phyloP scores from a whole-genome alignment of 768 basidiomycete genomes.

The Suillus americanus region DNA sequence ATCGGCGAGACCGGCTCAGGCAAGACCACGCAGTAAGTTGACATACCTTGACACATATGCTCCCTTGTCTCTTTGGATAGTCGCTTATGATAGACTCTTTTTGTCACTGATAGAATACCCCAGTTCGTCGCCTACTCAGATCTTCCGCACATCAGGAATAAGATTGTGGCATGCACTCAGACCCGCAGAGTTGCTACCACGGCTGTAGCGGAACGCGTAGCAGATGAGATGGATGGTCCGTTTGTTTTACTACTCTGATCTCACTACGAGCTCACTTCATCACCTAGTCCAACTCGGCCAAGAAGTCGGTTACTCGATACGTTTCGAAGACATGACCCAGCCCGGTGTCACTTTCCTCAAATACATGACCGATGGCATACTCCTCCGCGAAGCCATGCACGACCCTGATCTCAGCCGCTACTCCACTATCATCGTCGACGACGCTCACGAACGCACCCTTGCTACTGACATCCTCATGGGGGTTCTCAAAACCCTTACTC shows the following conservation, averaged over 20 bases:
- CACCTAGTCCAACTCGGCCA: constrained; percentile 81
- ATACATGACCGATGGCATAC: constrained; percentile 99
- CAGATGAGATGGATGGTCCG: constrained; percentile 98
- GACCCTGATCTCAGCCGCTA: constrained; percentile 87
- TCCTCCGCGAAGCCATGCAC: constrained; percentile 97
- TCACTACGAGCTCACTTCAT: constrained; percentile 1
- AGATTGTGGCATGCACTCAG: constrained; percentile 95
- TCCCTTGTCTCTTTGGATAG: constrained; percentile 20
- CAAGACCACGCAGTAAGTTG: constrained; percentile 89
- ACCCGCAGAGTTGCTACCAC: constrained; percentile 96
- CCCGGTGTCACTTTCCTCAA: constrained; percentile 96
- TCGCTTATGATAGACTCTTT: constrained; percentile 25
- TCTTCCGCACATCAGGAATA: constrained; percentile 85
- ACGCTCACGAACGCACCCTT: constrained; percentile 97
- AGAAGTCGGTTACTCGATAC: constrained; percentile 96
- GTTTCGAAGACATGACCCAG: constrained; percentile 84
- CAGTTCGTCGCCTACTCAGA: constrained; percentile 96
- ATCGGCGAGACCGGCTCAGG: constrained; percentile 95
- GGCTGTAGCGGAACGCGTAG: constrained; percentile 97
- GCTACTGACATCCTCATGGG: constrained; percentile 99
- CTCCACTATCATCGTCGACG: constrained; percentile 97
- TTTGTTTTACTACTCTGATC: constrained; percentile 8
- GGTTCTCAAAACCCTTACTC: constrained; percentile 81
- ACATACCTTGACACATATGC: constrained; percentile 15
- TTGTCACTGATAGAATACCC: constrained; percentile 69